Conservation (phyloP, 2,329 filamentous ascomycete genomes). For the Geoglossum cookeanum region DNA sequence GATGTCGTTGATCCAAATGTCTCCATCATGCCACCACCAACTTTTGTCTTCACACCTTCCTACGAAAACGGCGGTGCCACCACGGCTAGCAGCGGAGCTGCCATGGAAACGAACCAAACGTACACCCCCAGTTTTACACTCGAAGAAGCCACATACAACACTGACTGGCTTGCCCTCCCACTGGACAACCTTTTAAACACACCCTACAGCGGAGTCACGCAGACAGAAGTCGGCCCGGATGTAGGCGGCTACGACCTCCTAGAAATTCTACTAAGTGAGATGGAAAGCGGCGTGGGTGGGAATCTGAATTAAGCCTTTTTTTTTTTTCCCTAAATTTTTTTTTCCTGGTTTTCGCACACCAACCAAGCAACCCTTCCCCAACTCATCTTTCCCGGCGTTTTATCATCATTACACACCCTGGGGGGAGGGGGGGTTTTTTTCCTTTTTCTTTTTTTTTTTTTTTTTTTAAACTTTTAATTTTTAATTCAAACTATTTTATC, state of each 20-base stretch:
- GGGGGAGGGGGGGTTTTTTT: no score
- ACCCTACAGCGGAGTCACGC: constrained; percentile 2
- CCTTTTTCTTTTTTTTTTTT: no score
- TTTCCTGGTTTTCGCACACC: no score
- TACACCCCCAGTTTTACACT: background rate
- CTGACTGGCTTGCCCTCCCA: constrained; percentile 4
- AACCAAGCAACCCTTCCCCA: no score
- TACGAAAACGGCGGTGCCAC: background rate
- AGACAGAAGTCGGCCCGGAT: constrained; percentile 4
- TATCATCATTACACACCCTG: no score
- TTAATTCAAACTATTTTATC: no score
- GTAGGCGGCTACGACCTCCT: constrained; percentile 4
- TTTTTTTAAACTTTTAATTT: no score
- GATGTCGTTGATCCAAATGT: constrained; percentile 1
- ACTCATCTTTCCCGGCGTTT: no score
- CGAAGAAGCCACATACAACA: constrained; percentile 1
- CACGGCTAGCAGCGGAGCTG: background rate
- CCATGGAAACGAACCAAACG: background rate
- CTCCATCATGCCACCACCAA: constrained; percentile 4
- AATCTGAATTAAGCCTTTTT: no score
- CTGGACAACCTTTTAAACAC: constrained; percentile 3
- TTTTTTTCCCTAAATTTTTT: no score
- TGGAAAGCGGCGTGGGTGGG: background rate
- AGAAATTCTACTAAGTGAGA: constrained; percentile 4
- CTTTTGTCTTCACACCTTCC: background rate